Base-by-base conservation (phyloP, 352 stramenopile genomes). In the Pythium aphanidermatum region DNA sequence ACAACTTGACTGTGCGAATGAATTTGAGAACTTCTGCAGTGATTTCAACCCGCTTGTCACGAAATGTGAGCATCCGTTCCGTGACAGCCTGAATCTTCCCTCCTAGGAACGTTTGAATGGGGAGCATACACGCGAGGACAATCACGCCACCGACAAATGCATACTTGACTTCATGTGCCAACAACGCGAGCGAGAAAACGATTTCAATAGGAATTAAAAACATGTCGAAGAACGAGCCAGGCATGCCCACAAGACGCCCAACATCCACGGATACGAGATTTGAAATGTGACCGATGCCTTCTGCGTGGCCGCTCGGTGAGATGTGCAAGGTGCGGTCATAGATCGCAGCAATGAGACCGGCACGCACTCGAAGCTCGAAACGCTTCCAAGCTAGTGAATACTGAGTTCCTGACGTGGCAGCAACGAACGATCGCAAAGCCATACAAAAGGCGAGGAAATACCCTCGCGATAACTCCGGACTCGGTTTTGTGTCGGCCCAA, bases 181-280 rank as follows among this genome's bases (percentile, higher is more conserved):
- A 61, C 38, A 95, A 41, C 4, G 78, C 38, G 17, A 95, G 69
- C 14, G 85, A 84, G 1, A 96, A 64, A 0, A 64, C 46, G 28
- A 95, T 88, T 58, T 93, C 75, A 1, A 62, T 32, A 5, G 81
- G 81, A 32, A 93, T 85, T 21, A 93, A 25, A 19, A 90, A 68
- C 61, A 90, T 70, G 42, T 93, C 76, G 27, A 93, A 93, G n/a
- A 90, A 25, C 2, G 65, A 75, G 4, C 63, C 64, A 0, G 81
- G 75, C 65, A 93, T 84, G 0, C 74, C 68, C 23, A 91, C 64
- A 7, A 93, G 63, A 4, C 74, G 68, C 2, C 76, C 76, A 11
- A 93, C 57, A 40, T 93, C 81, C n/a, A 93, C 73, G 0, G 78
- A 86, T 6, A 93, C 42, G 27, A 90, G 46, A 36, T 91, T 93